Base-by-base conservation (phyloP, 2,329 filamentous ascomycete genomes). In the Immersiporthe knoxdaviesiana region DNA sequence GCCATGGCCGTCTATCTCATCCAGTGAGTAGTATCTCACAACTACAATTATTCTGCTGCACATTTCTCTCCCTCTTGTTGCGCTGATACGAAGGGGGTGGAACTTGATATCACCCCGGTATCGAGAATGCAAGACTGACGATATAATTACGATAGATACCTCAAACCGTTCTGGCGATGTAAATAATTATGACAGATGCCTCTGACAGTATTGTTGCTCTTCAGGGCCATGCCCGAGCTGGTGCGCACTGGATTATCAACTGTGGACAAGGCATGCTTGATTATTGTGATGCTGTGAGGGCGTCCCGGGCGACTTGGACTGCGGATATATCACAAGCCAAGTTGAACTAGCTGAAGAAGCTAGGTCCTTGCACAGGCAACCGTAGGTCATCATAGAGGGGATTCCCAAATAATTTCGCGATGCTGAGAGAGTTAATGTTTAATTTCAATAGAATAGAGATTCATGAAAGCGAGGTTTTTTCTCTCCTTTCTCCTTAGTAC, bases 181-280 rank as follows among this genome's bases (percentile, higher is more conserved):
- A 27, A 16, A 8, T 32, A 24, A 56, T 32, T 30, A 39, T 24
- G 24, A 37, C 3, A 41, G 24, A 16, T 24, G n/a, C 59, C 7
- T 62, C 39, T 27, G 59, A 47, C 16, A 10, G 37, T 27, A 16
- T 62, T 27, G 37, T 27, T 62, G 59, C 59, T 62, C 59, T 62
- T 27, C 37, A 62, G n/a, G 59, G 24, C 47, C 59, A 62, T 41
- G 39, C 35, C 4, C n/a, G 12, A 18, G 59, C 59, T 62, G 59
- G 21, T 27, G 59, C n/a, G 18, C 59, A 62, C 37, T 41, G 59
- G 59, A 47, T 62, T 7, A 24, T 32, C 2, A 41, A 44, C 4
- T 30, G 35, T 62, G n/a, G 37, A 21, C n/a, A 41, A 41, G 24
- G 59, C 41, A 35, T 62, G 2, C 47, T 44, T 18, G 41, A 62